Evolutionary conservation across 139 green algal species (phyloP).

Genomic region (Gonium pectorale): DNA sequence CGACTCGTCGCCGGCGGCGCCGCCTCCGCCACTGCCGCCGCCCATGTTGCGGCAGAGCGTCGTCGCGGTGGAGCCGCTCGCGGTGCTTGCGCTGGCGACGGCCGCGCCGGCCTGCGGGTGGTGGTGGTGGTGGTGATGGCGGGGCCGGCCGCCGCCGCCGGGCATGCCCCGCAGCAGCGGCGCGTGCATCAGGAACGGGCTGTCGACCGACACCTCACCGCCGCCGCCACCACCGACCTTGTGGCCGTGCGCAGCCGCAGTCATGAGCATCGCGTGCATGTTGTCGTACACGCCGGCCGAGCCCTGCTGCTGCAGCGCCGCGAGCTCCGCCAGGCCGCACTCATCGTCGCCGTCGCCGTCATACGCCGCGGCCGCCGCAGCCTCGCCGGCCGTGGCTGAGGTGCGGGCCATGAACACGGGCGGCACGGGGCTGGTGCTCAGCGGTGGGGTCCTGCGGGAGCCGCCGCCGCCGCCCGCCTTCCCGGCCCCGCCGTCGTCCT

Average conservation of each 20-base stretch:
- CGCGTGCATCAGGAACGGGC: neutral
- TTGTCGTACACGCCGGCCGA: neutral
- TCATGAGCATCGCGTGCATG: neutral
- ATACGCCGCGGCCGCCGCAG: neutral
- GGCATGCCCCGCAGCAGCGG: neutral
- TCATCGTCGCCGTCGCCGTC: neutral
- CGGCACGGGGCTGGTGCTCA: neutral
- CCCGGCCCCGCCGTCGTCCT: too few relatives aligned
- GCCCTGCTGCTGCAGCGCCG: too few relatives aligned
- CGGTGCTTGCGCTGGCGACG: neutral
- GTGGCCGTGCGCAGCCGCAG: neutral
- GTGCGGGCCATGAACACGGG: neutral
- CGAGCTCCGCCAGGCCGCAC: too few relatives aligned
- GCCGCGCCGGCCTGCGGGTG: neutral
- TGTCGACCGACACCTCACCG: slow-evolving; percentile 25
- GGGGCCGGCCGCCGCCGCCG: slow-evolving; percentile 23
- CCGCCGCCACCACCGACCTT: neutral
- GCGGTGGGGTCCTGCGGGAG: too few relatives aligned
- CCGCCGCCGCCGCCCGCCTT: neutral
- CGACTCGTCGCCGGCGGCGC: neutral
- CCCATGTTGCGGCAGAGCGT: neutral
- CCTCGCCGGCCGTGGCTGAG: neutral
- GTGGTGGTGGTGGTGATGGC: slow-evolving; percentile 2
- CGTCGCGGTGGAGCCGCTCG: neutral
- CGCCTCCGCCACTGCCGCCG: neutral